Percentiles rank a stretch among this genome's conserved stretches.
Conservation (phyloP, 805 yeast species). For the Barnettozyma wickerhamii region DNA sequence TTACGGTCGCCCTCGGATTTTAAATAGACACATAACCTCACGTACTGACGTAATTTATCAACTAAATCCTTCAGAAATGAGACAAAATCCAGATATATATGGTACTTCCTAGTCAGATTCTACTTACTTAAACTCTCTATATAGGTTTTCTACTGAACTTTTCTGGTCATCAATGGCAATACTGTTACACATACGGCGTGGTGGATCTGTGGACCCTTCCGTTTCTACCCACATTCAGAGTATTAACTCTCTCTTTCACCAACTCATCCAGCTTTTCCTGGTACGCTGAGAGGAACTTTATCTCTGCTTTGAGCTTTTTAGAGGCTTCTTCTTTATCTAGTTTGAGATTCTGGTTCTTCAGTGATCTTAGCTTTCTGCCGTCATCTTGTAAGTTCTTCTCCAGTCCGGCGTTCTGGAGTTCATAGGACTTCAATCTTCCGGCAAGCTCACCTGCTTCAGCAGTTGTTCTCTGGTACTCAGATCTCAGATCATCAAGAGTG, state of each 20-base stretch:
- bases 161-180: neutral
- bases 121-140: too few relatives aligned
- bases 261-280: conserved; percentile 11
- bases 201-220: conserved; percentile 27
- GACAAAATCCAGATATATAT: too few relatives aligned
- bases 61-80: too few relatives aligned
- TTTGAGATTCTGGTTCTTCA: conserved; percentile 12
- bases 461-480: conserved; percentile 41
- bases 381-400: conserved; percentile 31
- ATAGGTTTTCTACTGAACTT: too few relatives aligned
- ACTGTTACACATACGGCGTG: conserved; percentile 17
- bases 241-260: conserved; percentile 22
- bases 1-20: neutral
- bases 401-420: conserved; percentile 24
- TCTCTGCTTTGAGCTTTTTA: conserved; percentile 11
- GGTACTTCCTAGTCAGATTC: too few relatives aligned
- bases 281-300: conserved; percentile 17
- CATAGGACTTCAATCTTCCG: conserved; percentile 21
- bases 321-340: conserved; percentile 1
- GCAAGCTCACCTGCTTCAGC: conserved; percentile 45
- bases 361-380: conserved; percentile 26
- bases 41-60: too few relatives aligned
- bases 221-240: conserved; percentile 22
- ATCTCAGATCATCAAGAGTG: conserved; percentile 25
- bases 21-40: too few relatives aligned